phyloP scores from a whole-genome alignment of 331 rosid genomes.

The Cydonia oblonga region DNA sequence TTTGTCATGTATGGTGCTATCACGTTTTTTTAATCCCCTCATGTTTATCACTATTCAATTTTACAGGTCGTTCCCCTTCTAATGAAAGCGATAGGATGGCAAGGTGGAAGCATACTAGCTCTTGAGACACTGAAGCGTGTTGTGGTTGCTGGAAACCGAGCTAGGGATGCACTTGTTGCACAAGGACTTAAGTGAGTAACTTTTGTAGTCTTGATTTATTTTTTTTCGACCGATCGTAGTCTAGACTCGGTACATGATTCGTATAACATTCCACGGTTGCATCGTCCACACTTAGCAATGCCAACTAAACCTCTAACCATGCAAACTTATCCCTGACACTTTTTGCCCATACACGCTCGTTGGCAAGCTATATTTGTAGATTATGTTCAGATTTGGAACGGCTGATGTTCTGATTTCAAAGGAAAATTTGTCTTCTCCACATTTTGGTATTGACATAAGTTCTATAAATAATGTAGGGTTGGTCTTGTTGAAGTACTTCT shows the following conservation, averaged over 20 bases:
- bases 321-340: no score
- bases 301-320: no score
- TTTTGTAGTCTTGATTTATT: background rate
- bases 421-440: no score
- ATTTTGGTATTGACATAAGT: background rate
- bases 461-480: conserved; percentile 53
- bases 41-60: background rate
- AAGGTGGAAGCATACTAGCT: conserved; percentile 97
- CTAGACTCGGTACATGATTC: background rate
- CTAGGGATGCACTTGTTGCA: conserved; percentile 98
- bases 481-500: conserved; percentile 98
- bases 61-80: conserved; percentile 92
- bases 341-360: no score
- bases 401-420: background rate
- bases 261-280: no score
- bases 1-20: background rate
- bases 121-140: conserved; percentile 98
- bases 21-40: background rate
- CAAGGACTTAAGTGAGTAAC: conserved; percentile 96
- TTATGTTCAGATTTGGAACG: no score
- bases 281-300: no score
- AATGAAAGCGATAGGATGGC: conserved; percentile 99
- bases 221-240: background rate
- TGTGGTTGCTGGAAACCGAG: conserved; percentile 99
- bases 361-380: no score